A percentile compares a stretch with the other conserved stretches of the same genome.
Evolutionary conservation across 352 stramenopile species (phyloP).

Genomic region (Thalassiosira hispida): DNA sequence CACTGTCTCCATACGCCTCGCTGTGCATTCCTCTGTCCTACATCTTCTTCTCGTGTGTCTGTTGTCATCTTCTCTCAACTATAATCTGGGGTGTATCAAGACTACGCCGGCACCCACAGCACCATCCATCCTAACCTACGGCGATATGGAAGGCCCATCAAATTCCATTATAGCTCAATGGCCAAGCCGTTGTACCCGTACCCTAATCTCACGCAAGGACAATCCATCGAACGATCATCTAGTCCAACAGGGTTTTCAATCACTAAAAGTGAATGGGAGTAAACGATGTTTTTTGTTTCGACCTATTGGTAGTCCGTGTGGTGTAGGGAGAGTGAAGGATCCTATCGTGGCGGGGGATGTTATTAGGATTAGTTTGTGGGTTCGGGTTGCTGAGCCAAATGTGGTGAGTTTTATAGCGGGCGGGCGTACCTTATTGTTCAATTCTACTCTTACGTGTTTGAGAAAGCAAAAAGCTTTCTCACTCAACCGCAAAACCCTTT

Average conservation of each 20-base stretch:
- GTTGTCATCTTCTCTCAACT: no score
- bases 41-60: no score
- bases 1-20: no score
- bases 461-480: no score
- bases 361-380: slow-evolving; percentile 35
- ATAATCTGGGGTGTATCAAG: no score
- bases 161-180: neutral
- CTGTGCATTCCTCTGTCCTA: no score
- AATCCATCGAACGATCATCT: slow-evolving; percentile 9
- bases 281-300: slow-evolving; percentile 43
- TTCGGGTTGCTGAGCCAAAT: slow-evolving; percentile 18
- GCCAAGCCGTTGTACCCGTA: slow-evolving; percentile 4
- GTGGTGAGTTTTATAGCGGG: no score
- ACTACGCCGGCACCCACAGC: slow-evolving; percentile 4
- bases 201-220: neutral
- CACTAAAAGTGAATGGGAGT: slow-evolving; percentile 22
- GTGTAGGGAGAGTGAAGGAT: neutral
- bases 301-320: slow-evolving; percentile 28
- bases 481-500: no score
- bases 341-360: slow-evolving; percentile 36
- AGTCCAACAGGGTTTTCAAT: slow-evolving; percentile 10
- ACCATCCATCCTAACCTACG: slow-evolving; percentile 37
- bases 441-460: no score
- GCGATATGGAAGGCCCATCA: slow-evolving; percentile 45
- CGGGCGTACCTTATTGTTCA: no score